These are phyloP conservation scores for Areca catechu DNA, from an alignment of 176 grass and related monocot species.

Conservation along the genomic window DNA sequence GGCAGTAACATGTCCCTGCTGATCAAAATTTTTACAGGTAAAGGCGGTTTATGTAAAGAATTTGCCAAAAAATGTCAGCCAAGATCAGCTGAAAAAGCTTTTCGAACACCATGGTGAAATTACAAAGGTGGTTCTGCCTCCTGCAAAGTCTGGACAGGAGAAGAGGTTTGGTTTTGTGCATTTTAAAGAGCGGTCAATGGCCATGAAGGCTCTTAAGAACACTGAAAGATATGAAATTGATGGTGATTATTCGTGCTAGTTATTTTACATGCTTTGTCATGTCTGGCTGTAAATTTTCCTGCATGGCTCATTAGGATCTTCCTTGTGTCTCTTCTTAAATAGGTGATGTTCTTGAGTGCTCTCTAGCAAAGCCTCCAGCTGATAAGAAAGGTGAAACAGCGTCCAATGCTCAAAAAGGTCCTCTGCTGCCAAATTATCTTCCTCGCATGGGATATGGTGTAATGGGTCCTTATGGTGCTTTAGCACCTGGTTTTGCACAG, in stretches of 20 bases:
- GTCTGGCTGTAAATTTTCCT: not conserved
- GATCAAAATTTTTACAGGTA: slow-evolving; percentile 26
- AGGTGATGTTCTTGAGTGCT: slow-evolving; percentile 81
- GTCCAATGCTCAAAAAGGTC: slow-evolving; percentile 40
- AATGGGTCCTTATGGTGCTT: slow-evolving; percentile 33
- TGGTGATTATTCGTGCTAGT: slow-evolving; percentile 27
- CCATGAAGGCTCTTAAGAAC: slow-evolving; percentile 70
- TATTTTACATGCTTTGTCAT: slow-evolving; percentile 1
- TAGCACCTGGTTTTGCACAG: slow-evolving; percentile 34
- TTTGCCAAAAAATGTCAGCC: slow-evolving; percentile 71
- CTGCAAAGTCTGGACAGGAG: slow-evolving; percentile 71
- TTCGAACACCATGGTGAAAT: slow-evolving; percentile 83
- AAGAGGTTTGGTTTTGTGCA: slow-evolving; percentile 93
- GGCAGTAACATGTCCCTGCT: too few species aligned
- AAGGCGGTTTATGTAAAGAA: slow-evolving; percentile 95
- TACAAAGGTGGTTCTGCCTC: slow-evolving; percentile 69
- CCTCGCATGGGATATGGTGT: slow-evolving; percentile 42
- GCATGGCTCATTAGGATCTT: not conserved
- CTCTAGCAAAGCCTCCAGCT: slow-evolving; percentile 78
- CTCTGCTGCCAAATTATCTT: slow-evolving; percentile 38
- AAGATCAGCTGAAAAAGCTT: slow-evolving; percentile 48
- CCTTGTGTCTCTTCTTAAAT: slow-evolving; percentile 8
- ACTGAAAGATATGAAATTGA: slow-evolving; percentile 72
- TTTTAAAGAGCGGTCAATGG: slow-evolving; percentile 62
- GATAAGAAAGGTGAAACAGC: slow-evolving; percentile 49